These are phyloP conservation scores for Bacidia rubella DNA, from an alignment of 495 filamentous ascomycete genomes.

Conservation along the genomic window DNA sequence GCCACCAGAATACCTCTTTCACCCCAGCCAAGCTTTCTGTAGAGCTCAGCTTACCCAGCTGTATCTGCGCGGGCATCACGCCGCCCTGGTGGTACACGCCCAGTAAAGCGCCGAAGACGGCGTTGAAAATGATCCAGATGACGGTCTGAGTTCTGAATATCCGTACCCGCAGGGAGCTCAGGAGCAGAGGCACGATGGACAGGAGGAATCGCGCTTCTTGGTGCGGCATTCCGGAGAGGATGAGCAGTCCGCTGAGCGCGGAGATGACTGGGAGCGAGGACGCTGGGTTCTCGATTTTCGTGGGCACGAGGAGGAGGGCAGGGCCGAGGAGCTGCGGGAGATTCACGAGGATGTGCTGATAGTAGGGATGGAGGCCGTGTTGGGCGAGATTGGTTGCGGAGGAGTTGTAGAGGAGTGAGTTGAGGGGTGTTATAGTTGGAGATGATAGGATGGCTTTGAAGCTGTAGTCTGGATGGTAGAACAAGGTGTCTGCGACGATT, in stretches of 20 bases:
- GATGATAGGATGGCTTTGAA: slow-evolving; percentile 34
- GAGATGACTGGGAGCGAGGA: slow-evolving; percentile 50
- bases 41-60: slow-evolving; percentile 20
- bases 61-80: slow-evolving; percentile 66
- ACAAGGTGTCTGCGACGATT: slow-evolving; percentile 67
- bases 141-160: slow-evolving; percentile 30
- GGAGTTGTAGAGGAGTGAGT: slow-evolving; percentile 84
- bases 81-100: slow-evolving; percentile 91
- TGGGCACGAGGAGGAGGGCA: slow-evolving; percentile 51
- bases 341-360: slow-evolving; percentile 78
- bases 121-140: slow-evolving; percentile 76
- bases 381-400: slow-evolving; percentile 61
- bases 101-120: slow-evolving; percentile 65
- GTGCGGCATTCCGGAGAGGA: slow-evolving; percentile 78
- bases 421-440: slow-evolving; percentile 75
- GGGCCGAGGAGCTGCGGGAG: slow-evolving; percentile 87
- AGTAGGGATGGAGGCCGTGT: slow-evolving; percentile 85
- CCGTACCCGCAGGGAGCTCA: slow-evolving; percentile 67
- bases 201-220: slow-evolving; percentile 93
- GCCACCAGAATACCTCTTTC: slow-evolving; percentile 86
- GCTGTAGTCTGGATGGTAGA: slow-evolving; percentile 48
- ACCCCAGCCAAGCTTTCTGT: too few relatives aligned
- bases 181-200: slow-evolving; percentile 73
- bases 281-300: slow-evolving; percentile 37
- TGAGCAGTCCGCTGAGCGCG: slow-evolving; percentile 62